phyloP scores from a whole-genome alignment of 352 stramenopile species.

The Phytopythium vexans region DNA sequence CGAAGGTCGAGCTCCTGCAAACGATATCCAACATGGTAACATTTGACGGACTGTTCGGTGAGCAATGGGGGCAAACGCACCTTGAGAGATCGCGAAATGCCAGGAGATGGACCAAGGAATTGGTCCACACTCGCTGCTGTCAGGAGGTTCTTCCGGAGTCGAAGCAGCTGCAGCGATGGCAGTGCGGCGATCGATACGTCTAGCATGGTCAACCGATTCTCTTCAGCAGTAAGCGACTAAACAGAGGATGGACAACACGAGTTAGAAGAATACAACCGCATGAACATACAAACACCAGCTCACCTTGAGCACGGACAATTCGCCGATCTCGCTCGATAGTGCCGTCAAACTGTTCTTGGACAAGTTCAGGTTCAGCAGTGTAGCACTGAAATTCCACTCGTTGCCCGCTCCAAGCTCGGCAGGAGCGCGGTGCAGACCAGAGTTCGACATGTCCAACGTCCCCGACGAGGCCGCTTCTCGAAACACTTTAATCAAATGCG shows the following conservation, averaged over 20 bases:
- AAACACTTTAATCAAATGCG: conserved; percentile 25
- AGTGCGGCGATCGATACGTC: conserved; percentile 38
- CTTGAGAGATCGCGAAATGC: conserved; percentile 27
- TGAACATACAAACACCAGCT: neutral
- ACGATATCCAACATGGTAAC: neutral
- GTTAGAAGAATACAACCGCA: no score
- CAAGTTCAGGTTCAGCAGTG: conserved; percentile 59
- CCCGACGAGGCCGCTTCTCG: conserved; percentile 57
- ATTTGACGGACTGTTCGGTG: neutral
- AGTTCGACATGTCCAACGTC: conserved; percentile 42
- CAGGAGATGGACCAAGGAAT: conserved; percentile 25
- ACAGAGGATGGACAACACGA: neutral
- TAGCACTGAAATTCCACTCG: conserved; percentile 42
- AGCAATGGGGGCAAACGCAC: no score
- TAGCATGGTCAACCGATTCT: conserved; percentile 56
- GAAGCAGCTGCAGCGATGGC: conserved; percentile 50
- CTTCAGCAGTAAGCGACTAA: conserved; percentile 64
- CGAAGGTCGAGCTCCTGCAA: conserved; percentile 70
- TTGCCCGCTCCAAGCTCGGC: conserved; percentile 15
- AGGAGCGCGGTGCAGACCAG: conserved; percentile 25
- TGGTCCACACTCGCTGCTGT: conserved; percentile 36
- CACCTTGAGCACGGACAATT: conserved; percentile 46
- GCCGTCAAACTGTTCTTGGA: conserved; percentile 58
- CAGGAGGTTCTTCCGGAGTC: conserved; percentile 74
- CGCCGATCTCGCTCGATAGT: conserved; percentile 43